These are phyloP conservation scores for Penicillium salamii DNA, from an alignment of 495 filamentous ascomycete genomes.

Conservation along the genomic window DNA sequence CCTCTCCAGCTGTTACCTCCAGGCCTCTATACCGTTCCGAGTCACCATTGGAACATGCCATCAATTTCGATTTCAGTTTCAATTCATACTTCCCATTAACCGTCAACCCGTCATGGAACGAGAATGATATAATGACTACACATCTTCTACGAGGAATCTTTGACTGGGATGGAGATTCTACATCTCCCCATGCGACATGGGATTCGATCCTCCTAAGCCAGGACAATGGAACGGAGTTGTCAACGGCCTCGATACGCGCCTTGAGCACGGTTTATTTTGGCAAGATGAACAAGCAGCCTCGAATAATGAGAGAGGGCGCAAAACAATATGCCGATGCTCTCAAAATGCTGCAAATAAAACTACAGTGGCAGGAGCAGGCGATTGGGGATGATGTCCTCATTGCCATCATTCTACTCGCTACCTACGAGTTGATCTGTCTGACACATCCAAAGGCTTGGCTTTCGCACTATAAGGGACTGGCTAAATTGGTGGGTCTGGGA, in stretches of 20 bases:
- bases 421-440: constrained; percentile 17
- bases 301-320: constrained; percentile 8
- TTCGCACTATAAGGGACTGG: constrained; percentile 17
- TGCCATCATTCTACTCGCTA: constrained; percentile 11
- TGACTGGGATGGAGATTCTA: constrained; percentile 11
- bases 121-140: constrained; percentile 10
- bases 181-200: constrained; percentile 11
- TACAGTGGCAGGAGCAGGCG: constrained; percentile 4
- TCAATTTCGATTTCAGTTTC: no score
- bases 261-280: constrained; percentile 14
- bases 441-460: constrained; percentile 16
- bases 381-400: constrained; percentile 13
- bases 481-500: constrained; percentile 8
- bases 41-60: not conserved
- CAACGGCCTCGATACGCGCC: constrained; percentile 8
- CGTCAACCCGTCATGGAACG: constrained; percentile 9
- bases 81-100: not conserved
- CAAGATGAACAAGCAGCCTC: constrained; percentile 7
- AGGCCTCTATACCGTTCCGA: not conserved
- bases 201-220: constrained; percentile 1
- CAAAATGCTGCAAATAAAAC: constrained; percentile 1
- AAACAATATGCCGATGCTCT: constrained; percentile 12
- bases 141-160: constrained; percentile 14
- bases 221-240: not conserved
- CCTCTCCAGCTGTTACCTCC: not conserved